Evolutionary conservation across 257 asterid genomes (phyloP), one percentile per base, ranked within the genome.

Genomic region (Jasminum sambac): DNA sequence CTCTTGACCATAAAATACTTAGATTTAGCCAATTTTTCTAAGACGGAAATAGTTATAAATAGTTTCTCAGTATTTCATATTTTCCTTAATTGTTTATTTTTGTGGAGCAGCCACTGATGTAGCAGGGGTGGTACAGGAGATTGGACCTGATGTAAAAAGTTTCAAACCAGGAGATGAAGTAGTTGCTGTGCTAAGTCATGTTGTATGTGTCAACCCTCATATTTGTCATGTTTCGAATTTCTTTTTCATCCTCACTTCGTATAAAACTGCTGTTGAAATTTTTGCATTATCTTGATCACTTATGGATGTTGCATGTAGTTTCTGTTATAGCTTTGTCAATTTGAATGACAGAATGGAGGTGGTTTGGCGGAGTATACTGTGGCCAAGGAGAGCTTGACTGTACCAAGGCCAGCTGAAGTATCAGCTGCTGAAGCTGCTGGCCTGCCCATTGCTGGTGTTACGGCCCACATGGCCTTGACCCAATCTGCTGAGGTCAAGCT

Each of bases 121-220:
- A 62, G 86, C 88, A 16, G 96, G 95, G 74, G 90, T 84, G 75
- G 84, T 88, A 8, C 78, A 83, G 14, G 90, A 84, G 76, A 72
- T 80, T 26, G 95, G 96, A 63, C 55, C 82, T 21, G 79, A 66
- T 25, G 88, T 86, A 24, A 67, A 74, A 50, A 79, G 72, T 50
- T 79, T 87, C 83, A 86, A 84, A 69, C 68, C 78, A 0, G 95
- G 92, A 0, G 95, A 89, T 72, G 82, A 81, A 82, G 92, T 89
- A 64, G 89, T 86, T 13, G 84, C 92, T 8, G 14, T 36, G 66
- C 77, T 81, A 17, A 72, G 36, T 65, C 6, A 19, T 62, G 36
- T 34, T 4, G 95, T 87, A 75, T 69, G 89, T 74, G 34, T 67
- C 37, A 1, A 1, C 0, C n/a, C 37, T 46, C 14, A n/a, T 38